Evolutionary conservation across 805 yeast species (phyloP).

Genomic region (Candida rishiriensis): DNA sequence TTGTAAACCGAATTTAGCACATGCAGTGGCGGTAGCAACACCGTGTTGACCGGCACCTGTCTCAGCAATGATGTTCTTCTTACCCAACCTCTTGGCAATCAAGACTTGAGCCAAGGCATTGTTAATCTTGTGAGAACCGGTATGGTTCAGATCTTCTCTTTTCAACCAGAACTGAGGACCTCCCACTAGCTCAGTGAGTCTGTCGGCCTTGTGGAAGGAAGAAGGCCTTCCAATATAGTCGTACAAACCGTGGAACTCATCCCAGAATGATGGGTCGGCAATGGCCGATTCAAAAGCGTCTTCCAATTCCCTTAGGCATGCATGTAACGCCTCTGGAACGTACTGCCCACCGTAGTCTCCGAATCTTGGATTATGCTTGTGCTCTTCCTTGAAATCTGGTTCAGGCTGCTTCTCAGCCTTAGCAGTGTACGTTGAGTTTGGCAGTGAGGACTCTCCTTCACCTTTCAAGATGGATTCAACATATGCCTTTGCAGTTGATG

Average conservation of each 20-base stretch:
- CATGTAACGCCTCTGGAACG: constrained; percentile 93
- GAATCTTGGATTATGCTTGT: constrained; percentile 70
- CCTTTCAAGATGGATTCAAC: constrained; percentile 67
- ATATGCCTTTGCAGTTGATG: constrained; percentile 59
- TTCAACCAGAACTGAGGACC: constrained; percentile 97
- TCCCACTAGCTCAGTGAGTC: constrained; percentile 85
- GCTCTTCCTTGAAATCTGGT: constrained; percentile 48
- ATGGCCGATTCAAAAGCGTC: constrained; percentile 80
- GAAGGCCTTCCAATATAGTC: constrained; percentile 97
- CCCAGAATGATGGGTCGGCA: constrained; percentile 92
- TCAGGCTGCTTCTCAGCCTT: constrained; percentile 11
- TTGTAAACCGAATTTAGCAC: constrained; percentile 87
- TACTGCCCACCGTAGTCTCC: constrained; percentile 99
- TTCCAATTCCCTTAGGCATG: constrained; percentile 88
- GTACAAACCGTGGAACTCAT: constrained; percentile 77
- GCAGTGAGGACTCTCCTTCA: constrained; percentile 33
- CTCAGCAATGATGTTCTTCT: constrained; percentile 75
- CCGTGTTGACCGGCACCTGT: constrained; percentile 95
- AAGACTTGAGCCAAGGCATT: constrained; percentile 81
- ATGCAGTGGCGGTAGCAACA: constrained; percentile 89
- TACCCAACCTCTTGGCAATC: constrained; percentile 75
- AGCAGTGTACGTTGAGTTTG: constrained; percentile 19
- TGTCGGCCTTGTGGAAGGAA: constrained; percentile 82
- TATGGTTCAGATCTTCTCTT: constrained; percentile 91
- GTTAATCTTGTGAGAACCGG: constrained; percentile 85